Evolutionary conservation across 2,329 filamentous ascomycete species (phyloP), one percentile per base, ranked within the genome.

Genomic region (Claviceps capensis): DNA sequence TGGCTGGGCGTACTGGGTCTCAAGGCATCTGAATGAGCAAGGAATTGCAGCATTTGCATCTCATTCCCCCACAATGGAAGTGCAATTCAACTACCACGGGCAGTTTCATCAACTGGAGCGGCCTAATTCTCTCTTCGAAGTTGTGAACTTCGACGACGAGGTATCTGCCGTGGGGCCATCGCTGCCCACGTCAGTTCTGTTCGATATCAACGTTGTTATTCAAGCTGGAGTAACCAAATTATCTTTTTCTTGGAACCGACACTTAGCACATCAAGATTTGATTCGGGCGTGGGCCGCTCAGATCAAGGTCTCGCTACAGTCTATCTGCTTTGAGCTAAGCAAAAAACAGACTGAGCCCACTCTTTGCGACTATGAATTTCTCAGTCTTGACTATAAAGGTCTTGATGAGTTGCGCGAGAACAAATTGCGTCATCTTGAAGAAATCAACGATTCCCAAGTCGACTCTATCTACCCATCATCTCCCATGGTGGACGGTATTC

Each of bases 391-490:
- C 36, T 50, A 50, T 17, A 26, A 23, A 19, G 11, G n/a, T 17
- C 47, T 53, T 23, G 55, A 56, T 30, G 47, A 60, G 17, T 54
- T 59, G 37, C 51, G 38, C 52, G 53, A 16, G 23, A 49, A 43
- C 13, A 47, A 36, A 54, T 59, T 43, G 6, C 41, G 49, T 5
- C 45, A 49, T 1, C 48, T 58, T 6, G 11, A 19, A 14, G 22
- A 50, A n/a, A 43, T 58, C 1, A 40, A 52, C 0, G 56, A 61
- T 7, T 42, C 50, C 3, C 34, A 36, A 36, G 54, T 68, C 13
- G 60, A 67, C n/a, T 60, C 63, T 37, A 56, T 67, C 1, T 63
- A 61, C 14, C 65, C 66, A 1, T 67, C 61, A 46, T 62, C 65
- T 1, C 60, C 62, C 0, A 60, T 64, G 52, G 65, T 67, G 38